Percentiles rank a stretch among this genome's conserved stretches.
Conservation (phyloP, 1,284 basidiomycete species). For the Butyriboletus appendiculatus region DNA sequence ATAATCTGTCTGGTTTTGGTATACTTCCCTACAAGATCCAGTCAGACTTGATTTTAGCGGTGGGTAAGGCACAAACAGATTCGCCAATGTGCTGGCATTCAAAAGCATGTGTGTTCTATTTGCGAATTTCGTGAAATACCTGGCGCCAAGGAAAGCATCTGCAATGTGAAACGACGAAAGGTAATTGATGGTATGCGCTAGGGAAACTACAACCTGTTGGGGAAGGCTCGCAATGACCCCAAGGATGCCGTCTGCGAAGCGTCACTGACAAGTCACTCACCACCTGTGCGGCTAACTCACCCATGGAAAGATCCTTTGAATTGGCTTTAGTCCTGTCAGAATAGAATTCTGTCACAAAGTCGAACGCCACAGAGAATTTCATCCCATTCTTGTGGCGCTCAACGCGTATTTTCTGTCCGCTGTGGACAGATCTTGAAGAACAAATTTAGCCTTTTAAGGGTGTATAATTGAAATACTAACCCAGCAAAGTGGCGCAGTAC, state of each 20-base stretch:
- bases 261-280: background rate
- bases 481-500: slow-evolving; percentile 72
- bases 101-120: slow-evolving; percentile 86
- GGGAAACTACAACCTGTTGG: slow-evolving; percentile 68
- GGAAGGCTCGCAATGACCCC: slow-evolving; percentile 75
- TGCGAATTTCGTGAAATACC: slow-evolving; percentile 80
- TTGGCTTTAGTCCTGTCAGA: slow-evolving; percentile 48
- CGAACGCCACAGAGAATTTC: slow-evolving; percentile 74
- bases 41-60: slow-evolving; percentile 6
- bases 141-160: slow-evolving; percentile 71
- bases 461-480: slow-evolving; percentile 37
- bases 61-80: slow-evolving; percentile 52
- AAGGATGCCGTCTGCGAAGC: slow-evolving; percentile 50
- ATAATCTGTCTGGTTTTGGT: slow-evolving; percentile 84
- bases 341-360: slow-evolving; percentile 75
- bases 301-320: slow-evolving; percentile 51
- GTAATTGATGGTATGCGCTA: slow-evolving; percentile 79
- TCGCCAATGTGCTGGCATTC: slow-evolving; percentile 84
- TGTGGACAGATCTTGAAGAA: slow-evolving; percentile 42
- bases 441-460: slow-evolving; percentile 11
- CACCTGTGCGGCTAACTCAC: slow-evolving; percentile 29
- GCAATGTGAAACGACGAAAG: slow-evolving; percentile 78
- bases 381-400: slow-evolving; percentile 65
- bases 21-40: slow-evolving; percentile 70
- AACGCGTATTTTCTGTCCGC: slow-evolving; percentile 53